Conservation (phyloP, 352 stramenopile genomes). For the Pythium dissimile region DNA sequence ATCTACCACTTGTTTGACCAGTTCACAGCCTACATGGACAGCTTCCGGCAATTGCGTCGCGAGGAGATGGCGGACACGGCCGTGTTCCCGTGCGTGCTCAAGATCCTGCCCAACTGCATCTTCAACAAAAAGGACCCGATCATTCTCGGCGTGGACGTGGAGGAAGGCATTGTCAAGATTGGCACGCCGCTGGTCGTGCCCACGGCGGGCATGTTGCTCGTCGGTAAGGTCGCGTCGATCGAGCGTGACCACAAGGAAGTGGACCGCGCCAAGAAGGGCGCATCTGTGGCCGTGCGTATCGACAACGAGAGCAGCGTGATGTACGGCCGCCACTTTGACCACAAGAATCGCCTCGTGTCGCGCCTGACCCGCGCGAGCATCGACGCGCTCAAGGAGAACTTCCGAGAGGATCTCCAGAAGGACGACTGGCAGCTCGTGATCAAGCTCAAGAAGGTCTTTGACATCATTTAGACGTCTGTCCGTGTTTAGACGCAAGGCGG, state of each 20-base stretch:
- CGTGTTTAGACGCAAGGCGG: too few species aligned
- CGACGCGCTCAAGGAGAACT: slow-evolving; percentile 98
- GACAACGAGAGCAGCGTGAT: slow-evolving; percentile 95
- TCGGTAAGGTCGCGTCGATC: slow-evolving; percentile 96
- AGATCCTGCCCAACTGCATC: slow-evolving; percentile 97
- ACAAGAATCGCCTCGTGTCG: slow-evolving; percentile 86
- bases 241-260: slow-evolving; percentile 96
- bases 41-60: slow-evolving; percentile 89
- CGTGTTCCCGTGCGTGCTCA: slow-evolving; percentile 94
- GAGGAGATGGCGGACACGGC: slow-evolving; percentile 92
- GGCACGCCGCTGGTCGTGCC: slow-evolving; percentile 94
- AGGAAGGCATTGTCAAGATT: slow-evolving; percentile 97
- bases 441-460: slow-evolving; percentile 99
- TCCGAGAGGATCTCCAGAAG: slow-evolving; percentile 97
- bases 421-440: slow-evolving; percentile 98
- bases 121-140: slow-evolving; percentile 99
- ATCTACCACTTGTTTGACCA: slow-evolving; percentile 99
- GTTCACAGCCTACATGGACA: slow-evolving; percentile 97
- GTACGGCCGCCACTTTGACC: slow-evolving; percentile 98
- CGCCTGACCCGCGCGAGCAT: slow-evolving; percentile 92
- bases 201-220: slow-evolving; percentile 66
- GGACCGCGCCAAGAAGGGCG: slow-evolving; percentile 92
- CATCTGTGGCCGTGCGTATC: slow-evolving; percentile 95
- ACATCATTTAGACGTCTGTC: slow-evolving; percentile 95
- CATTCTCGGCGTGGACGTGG: slow-evolving; percentile 97